Evolutionary conservation across 208 protist genomes (phyloP).

Genomic region (Leishmania lainsoni): DNA sequence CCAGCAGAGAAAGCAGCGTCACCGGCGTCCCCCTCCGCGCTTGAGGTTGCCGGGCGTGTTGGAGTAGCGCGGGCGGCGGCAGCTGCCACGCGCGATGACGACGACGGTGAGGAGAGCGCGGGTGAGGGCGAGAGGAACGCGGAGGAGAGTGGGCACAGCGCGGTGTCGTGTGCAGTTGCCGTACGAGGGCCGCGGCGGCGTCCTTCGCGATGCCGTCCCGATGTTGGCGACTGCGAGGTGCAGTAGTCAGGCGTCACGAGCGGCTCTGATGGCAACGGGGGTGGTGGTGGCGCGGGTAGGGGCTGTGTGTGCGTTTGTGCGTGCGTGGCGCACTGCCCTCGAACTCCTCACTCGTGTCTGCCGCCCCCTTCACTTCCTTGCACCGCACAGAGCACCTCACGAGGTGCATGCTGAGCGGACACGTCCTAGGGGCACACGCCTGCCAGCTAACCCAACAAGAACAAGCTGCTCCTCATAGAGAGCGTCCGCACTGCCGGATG

Average conservation of each 20-base stretch:
- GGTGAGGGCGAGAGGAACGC: background rate
- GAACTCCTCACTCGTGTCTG: background rate
- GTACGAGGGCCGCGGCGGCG: constrained; percentile 1
- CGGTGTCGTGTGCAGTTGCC: background rate
- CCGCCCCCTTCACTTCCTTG: background rate
- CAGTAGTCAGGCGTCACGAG: constrained; percentile 20
- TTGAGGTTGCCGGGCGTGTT: background rate
- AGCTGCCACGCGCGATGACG: background rate
- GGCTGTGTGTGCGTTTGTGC: background rate
- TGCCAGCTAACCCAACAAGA: background rate
- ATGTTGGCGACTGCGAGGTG: constrained; percentile 52
- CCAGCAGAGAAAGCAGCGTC: background rate
- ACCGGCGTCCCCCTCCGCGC: background rate
- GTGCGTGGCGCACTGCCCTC: background rate
- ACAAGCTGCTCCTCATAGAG: background rate
- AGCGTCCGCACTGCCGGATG: background rate
- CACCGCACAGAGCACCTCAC: background rate
- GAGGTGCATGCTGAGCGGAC: background rate
- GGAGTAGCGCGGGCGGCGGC: background rate
- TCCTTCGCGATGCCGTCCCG: constrained; percentile 25
- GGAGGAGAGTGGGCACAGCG: background rate
- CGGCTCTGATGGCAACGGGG: background rate
- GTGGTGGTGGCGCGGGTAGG: background rate
- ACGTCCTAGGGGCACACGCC: background rate
- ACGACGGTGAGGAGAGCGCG: background rate